These are phyloP conservation scores for Hibiscus trionum DNA, from an alignment of 345 rosid genomes.

Conservation along the genomic window DNA sequence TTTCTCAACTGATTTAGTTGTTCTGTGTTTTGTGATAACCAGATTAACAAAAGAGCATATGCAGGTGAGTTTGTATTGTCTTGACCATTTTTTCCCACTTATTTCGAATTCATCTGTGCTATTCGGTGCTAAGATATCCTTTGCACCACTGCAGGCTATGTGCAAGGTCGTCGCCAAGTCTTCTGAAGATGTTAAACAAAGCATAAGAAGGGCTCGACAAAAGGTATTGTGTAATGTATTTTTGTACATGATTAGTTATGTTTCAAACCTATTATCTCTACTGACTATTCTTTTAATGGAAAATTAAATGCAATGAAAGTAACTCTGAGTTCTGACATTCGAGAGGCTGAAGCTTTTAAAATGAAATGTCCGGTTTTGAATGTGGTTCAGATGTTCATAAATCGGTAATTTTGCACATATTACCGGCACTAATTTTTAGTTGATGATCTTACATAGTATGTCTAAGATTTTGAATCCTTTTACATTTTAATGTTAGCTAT, in stretches of 20 bases:
- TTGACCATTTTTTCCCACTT: background rate
- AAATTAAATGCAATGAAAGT: background rate
- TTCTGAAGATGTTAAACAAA: conserved; percentile 85
- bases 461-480: background rate
- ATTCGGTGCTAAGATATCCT: background rate
- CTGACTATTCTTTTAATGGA: background rate
- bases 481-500: background rate
- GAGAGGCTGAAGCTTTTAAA: background rate
- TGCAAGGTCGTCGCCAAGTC: conserved; percentile 82
- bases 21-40: conserved; percentile 16
- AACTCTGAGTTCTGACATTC: background rate
- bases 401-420: background rate
- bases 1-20: conserved; percentile 9
- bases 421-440: background rate
- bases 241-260: background rate
- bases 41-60: conserved; percentile 94
- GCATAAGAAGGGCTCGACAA: conserved; percentile 83
- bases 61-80: conserved; percentile 39
- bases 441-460: background rate
- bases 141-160: conserved; percentile 49
- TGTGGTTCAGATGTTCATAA: background rate
- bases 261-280: background rate
- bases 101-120: background rate
- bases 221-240: conserved; percentile 38
- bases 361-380: background rate